Base-by-base conservation (phyloP, 1,284 basidiomycete genomes). In the Tilletia indica region DNA sequence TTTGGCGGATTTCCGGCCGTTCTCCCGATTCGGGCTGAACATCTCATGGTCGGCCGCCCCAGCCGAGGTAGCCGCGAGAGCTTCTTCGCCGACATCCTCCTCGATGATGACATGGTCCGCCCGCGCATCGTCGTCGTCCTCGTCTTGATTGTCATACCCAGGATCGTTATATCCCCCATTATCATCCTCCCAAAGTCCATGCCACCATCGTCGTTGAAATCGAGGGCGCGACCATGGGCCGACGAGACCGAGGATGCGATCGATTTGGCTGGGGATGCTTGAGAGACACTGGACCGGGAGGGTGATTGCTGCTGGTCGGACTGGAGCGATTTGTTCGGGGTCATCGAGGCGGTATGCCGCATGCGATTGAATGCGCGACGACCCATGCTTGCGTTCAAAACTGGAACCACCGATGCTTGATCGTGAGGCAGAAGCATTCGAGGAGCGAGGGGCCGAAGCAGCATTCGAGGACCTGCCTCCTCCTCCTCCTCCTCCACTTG, bases 71-170 rank as follows among this genome's bases (percentile, higher is more conserved):
- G 1, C 25, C 36, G 4, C 19, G 36, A 48, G 38, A 34, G 36
- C 61, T 36, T 31, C 49, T 64, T n/a, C n/a, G 36, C 31, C 69
- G 56, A 61, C 38, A 47, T 38, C 56, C 69, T 72, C 68, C 58
- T 71, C 47, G 42, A 68, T 36, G 48, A 56, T 51, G 61, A 69
- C 39, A 56, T 14, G 68, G 34, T 70, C 58, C 31, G 68, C 69
- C 36, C 69, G 38, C 51, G 25, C 61, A 14, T 68, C 56, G 36
- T 73, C 75, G 49, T 71, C 51, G 39, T 72, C 72, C 11, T 77
- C 72, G 38, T n/a, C 45, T 34, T 63, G 39, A 25, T 72, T 56
- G 11, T 70, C 39, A 34, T 64, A 45, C 4, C 4, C 39, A 25
- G 25, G 16, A 9, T 45, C 31, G 3, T 8, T 39, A 12, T 56